Evolutionary conservation across 306 rosid species (phyloP).

Genomic region (Pyrus pyrifolia): DNA sequence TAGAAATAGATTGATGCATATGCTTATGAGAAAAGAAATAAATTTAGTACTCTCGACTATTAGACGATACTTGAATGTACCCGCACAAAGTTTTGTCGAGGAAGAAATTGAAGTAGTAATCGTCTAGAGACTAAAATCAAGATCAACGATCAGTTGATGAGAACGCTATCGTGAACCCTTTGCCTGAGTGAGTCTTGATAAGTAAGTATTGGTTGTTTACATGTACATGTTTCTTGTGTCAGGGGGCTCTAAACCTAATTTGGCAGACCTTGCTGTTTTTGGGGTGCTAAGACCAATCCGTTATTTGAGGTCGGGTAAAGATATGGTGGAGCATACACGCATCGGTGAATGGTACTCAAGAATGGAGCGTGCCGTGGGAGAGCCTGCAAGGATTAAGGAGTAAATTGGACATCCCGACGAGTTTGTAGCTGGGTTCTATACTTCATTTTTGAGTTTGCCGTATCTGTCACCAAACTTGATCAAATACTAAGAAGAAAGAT

Average conservation of each 20-base stretch:
- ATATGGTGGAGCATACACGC: slow-evolving; percentile 89
- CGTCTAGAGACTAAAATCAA: not conserved
- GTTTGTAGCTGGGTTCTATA: not conserved
- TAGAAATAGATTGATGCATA: not conserved
- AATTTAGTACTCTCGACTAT: not conserved
- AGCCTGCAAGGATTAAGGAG: slow-evolving; percentile 54
- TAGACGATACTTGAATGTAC: not conserved
- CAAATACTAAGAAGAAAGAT: not conserved
- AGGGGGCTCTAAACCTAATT: slow-evolving; percentile 57
- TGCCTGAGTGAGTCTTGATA: not conserved
- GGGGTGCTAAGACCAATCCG: slow-evolving; percentile 94
- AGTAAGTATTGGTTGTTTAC: not conserved
- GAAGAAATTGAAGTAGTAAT: not conserved
- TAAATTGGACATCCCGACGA: slow-evolving; percentile 15
- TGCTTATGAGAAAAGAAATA: not conserved
- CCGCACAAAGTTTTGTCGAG: not conserved
- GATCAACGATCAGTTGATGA: not conserved
- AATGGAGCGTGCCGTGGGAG: slow-evolving; percentile 82
- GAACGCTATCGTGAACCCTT: not conserved
- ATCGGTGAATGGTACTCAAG: slow-evolving; percentile 92
- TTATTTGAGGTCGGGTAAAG: slow-evolving; percentile 78
- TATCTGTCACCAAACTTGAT: not conserved
- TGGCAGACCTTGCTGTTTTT: slow-evolving; percentile 51
- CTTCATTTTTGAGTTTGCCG: slow-evolving; percentile 16
- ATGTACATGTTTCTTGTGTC: slow-evolving; percentile 1